Conservation (phyloP, 495 filamentous ascomycete genomes). For the Chaetomium cochliodes region DNA sequence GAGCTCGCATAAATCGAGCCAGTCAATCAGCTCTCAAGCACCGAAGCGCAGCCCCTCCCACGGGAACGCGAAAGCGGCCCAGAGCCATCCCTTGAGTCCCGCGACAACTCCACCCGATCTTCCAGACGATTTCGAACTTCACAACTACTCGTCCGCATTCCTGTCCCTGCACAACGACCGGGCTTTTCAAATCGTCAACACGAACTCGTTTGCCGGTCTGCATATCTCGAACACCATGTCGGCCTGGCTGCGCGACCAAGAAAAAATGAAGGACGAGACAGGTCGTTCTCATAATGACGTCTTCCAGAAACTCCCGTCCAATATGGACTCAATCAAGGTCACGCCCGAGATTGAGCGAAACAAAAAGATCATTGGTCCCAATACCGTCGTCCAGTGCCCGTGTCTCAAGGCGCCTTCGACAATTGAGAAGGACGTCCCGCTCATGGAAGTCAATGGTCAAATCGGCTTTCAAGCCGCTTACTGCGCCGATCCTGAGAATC, state of each 20-base stretch:
- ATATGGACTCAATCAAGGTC: constrained; percentile 39
- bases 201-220: constrained; percentile 68
- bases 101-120: constrained; percentile 57
- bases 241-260: constrained; percentile 68
- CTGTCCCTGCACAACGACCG: constrained; percentile 66
- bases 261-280: constrained; percentile 47
- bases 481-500: constrained; percentile 65
- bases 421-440: constrained; percentile 63
- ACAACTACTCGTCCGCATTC: constrained; percentile 70
- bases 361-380: constrained; percentile 47
- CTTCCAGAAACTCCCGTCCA: constrained; percentile 45
- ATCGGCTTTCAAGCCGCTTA: constrained; percentile 80
- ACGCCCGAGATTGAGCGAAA: constrained; percentile 43
- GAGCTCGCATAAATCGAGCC: constrained; percentile 66
- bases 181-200: constrained; percentile 54
- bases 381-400: constrained; percentile 60
- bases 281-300: constrained; percentile 48
- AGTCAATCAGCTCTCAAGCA: constrained; percentile 63
- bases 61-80: constrained; percentile 39
- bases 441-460: constrained; percentile 85
- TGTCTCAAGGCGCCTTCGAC: constrained; percentile 59
- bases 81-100: constrained; percentile 54
- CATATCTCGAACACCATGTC: constrained; percentile 64
- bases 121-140: constrained; percentile 53
- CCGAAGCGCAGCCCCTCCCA: constrained; percentile 56